Base-by-base conservation (phyloP, 2,329 filamentous ascomycete genomes). In the Fusarium zealandicum region DNA sequence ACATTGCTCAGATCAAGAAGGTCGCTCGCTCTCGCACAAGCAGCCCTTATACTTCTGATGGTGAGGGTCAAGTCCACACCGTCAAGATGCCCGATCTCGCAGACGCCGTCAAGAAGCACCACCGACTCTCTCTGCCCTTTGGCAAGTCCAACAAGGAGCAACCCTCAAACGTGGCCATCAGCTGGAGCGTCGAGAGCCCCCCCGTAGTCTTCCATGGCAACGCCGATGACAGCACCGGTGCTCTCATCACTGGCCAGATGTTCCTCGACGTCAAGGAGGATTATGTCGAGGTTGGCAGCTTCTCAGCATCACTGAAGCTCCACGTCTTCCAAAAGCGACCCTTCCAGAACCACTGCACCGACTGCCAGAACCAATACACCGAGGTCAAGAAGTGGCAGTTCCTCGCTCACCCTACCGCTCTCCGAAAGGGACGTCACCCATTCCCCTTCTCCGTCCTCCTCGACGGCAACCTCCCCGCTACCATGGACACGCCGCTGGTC, bases 401-500 rank as follows among this genome's bases (percentile, higher is more conserved):
- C 67, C 76, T 96, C 52, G 82, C 81, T 14, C 79, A 80, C 37
- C 80, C 82, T 36, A 75, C 80, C 14, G 73, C 73, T 10, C 72
- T 87, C 48, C 70, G 71, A 54, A 80, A 78, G 69, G 84, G 84
- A 74, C 73, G 70, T 70, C 92, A 97, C 73, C 81, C 85, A 38
- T 96, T 93, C 71, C 93, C 95, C 41, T 96, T 97, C 75, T 96
- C 92, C 65, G 88, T 92, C 64, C 81, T 97, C 44, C 83, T 99
- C 37, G 86, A 87, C 2, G 95, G 95, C 16, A 83, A 93, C 68
- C 82, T 96, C n/a, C 93, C 93, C 3, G 90, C 92, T 2, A 90
- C 87, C 35, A 90, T 90, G 68, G 87, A 93, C 69, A 89, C 89
- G 47, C 78, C 84, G 6, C 76, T 97, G 41, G 83, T 88, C 14